Evolutionary conservation across 2,329 filamentous ascomycete species (phyloP), one percentile per base, ranked within the genome.

Genomic region (Penicillium frequentans): DNA sequence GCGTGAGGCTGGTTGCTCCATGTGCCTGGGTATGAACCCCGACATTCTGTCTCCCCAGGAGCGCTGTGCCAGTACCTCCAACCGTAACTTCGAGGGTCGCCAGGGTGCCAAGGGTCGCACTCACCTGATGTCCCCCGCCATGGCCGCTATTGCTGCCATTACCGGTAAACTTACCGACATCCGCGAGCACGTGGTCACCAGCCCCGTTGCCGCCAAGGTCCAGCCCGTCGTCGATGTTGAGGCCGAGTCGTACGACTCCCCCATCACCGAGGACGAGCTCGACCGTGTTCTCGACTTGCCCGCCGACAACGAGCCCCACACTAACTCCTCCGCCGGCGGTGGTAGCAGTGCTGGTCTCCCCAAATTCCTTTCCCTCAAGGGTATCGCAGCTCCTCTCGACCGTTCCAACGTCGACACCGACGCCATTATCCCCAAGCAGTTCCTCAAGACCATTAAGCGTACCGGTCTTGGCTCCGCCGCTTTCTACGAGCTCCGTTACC

Each of bases 1-100:
- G 93, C 87, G 95, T 73, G 95, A 99, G 80, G 95, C 95, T 64
- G 95, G 95, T 49, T 99, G 95, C 84, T 96, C 91, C 61, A 99
- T 99, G 95, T 98, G 95, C 74, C 84, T 99, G 54, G 95, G 95
- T 73, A 99, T 99, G 93, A 99, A 99, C 81, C 93, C 95, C 0
- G 95, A 99, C 74, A 98, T 99, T 62, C 84, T 98, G 47, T 87
- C 92, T 2, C 93, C 95, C 53, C 85, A 89, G 74, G 95, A 99
- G 79, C 88, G 95, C 70, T 98, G 95, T 73, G 95, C 95, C 43
- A 93, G 89, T 72, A 98, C 95, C 49, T 96, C 91, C 61, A 98
- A 98, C 80, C 90, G 95, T 68, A 98, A 98, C 78, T 98, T 98
- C 67, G 95, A 98, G 75, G 95, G 95, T 60, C 89, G 95, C 63